A percentile compares a stretch with the other conserved stretches of the same genome.
phyloP scores from a whole-genome alignment of 441 rosid genomes.

The Populus hybrid region DNA sequence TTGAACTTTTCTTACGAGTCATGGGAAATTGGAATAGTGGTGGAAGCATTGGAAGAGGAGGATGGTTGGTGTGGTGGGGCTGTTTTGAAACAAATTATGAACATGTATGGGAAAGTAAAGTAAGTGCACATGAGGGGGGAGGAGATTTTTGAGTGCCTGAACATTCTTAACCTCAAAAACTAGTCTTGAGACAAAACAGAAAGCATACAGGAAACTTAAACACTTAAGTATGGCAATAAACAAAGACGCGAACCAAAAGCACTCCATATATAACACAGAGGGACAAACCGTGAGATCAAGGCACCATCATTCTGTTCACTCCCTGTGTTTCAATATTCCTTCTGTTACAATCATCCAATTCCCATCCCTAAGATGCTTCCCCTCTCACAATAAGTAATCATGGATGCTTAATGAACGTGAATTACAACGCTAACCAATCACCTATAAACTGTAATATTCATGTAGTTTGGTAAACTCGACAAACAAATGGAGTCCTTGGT shows the following conservation, averaged over 20 bases:
- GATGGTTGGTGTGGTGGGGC: conserved; percentile 32
- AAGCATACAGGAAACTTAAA: too few relatives aligned
- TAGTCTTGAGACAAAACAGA: too few relatives aligned
- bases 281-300: conserved; percentile 1
- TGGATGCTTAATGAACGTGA: background rate
- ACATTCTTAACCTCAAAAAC: background rate
- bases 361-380: background rate
- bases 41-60: conserved; percentile 18
- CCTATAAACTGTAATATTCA: too few relatives aligned
- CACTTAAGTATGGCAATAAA: too few relatives aligned
- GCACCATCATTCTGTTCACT: background rate
- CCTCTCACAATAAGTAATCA: background rate
- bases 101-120: conserved; percentile 31
- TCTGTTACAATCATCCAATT: background rate
- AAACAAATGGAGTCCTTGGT: too few relatives aligned
- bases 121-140: conserved; percentile 30
- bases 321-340: conserved; percentile 1
- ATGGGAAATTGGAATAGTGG: conserved; percentile 11
- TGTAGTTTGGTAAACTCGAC: too few relatives aligned
- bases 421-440: too few relatives aligned
- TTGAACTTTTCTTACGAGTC: background rate
- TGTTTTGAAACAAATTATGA: conserved; percentile 4
- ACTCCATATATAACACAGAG: background rate
- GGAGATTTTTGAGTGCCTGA: background rate
- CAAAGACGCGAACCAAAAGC: too few relatives aligned